phyloP scores from a whole-genome alignment of 176 grass and related monocot genomes.

The Oryza australiensis region DNA sequence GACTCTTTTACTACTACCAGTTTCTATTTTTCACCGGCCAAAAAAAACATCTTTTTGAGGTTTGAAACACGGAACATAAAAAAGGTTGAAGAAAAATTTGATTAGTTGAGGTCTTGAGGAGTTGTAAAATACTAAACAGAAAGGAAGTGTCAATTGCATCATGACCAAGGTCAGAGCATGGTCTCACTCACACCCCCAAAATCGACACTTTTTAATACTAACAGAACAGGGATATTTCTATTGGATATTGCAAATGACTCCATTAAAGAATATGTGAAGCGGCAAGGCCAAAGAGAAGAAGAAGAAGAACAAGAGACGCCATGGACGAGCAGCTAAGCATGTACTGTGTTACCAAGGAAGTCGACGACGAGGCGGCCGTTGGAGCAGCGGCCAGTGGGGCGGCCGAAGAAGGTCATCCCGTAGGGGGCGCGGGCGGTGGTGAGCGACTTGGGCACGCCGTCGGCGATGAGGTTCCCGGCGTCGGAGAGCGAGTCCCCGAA shows the following conservation, averaged over 20 bases:
- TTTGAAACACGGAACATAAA: not conserved
- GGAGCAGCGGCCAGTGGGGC: slow-evolving; percentile 70
- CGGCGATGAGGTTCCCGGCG: slow-evolving; percentile 67
- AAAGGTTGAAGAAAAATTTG: not conserved
- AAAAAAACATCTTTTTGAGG: not conserved
- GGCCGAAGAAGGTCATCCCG: slow-evolving; percentile 64
- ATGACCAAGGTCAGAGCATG: slow-evolving; percentile 46
- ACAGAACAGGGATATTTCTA: slow-evolving; percentile 13
- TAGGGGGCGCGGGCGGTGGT: slow-evolving; percentile 53
- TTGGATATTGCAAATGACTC: not conserved
- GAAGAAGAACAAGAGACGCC: not conserved
- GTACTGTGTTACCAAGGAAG: slow-evolving; percentile 59
- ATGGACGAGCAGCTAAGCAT: not conserved
- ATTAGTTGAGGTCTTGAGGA: not conserved
- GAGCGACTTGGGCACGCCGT: slow-evolving; percentile 49
- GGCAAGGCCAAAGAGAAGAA: not conserved
- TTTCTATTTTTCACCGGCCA: slow-evolving; percentile 22
- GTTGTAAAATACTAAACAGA: slow-evolving; percentile 11
- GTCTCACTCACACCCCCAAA: slow-evolving; percentile 40
- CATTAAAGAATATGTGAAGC: not conserved
- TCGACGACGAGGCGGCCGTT: slow-evolving; percentile 69
- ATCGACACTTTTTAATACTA: slow-evolving; percentile 12
- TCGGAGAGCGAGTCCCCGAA: slow-evolving; percentile 78
- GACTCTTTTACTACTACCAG: slow-evolving; percentile 32
- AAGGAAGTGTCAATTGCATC: slow-evolving; percentile 30